Evolutionary conservation across 2,329 filamentous ascomycete genomes (phyloP), one percentile per base, ranked within the genome.

Genomic region (Pseudopithomyces chartarum): DNA sequence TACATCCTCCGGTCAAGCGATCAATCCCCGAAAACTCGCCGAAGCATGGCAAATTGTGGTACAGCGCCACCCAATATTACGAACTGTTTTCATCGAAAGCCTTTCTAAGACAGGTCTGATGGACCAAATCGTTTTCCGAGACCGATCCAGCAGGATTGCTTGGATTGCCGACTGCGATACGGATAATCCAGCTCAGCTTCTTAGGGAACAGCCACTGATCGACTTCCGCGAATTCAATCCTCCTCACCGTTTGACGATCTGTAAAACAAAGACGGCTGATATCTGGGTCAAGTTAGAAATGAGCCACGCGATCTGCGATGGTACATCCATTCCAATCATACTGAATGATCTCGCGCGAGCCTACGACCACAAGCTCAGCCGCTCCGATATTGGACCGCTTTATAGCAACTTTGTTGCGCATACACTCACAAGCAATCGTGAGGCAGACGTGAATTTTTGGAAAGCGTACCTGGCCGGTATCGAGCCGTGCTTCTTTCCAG

Each of bases 241-340:
- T 3, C 76, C 80, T 26, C 79, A 84, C 62, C 76, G 76, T 5
- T 74, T 83, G 45, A 79, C 74, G 0, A 73, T 82, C 32, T 81
- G 78, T 53, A 74, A 78, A 61, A 80, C 78, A 10, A 66, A 65
- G 3, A 58, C 61, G 1, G 68, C 69, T 12, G 70, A 68, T 43
- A 55, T 82, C 0, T 80, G 79, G 61, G 78, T 78, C 40, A 79
- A 79, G 38, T 67, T 84, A 12, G 82, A 84, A 53, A 70, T 85
- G 17, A 84, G 78, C 58, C 82, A 84, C 59, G 79, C 78, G 10
- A 78, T 82, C 29, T 81, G 65, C 36, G 82, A 85, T 66, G 82
- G 82, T 1, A 76, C 74, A 36, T 84, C 82, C 0, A 79, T 83
- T 42, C 77, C 80, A 0, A 79, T 82, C 44, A 73, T 84, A 5